Percentiles rank a stretch among this genome's conserved stretches.
Conservation (phyloP, 495 filamentous ascomycete species). For the Podospora appendiculata region DNA sequence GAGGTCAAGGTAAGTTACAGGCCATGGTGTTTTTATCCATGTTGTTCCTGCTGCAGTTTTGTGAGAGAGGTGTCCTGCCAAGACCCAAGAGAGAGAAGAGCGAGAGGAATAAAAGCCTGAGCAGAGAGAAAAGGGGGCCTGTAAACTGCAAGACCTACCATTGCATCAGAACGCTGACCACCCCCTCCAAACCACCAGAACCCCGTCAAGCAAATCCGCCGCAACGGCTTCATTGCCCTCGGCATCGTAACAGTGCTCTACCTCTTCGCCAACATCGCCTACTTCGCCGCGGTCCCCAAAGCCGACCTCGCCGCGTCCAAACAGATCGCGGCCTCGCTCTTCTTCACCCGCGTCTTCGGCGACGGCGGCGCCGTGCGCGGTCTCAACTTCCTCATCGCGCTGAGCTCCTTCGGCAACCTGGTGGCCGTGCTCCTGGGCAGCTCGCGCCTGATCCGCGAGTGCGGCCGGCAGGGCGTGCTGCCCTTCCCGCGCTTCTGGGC, state of each 20-base stretch:
- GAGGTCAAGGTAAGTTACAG: constrained; percentile 40
- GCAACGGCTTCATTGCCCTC: constrained; percentile 37
- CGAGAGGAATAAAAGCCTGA: neutral
- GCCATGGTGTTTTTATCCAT: too few species aligned
- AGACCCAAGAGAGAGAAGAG: neutral
- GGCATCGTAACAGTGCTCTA: constrained; percentile 46
- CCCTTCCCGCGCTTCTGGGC: constrained; percentile 58
- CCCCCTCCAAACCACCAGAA: constrained; percentile 22
- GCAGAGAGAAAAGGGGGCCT: neutral
- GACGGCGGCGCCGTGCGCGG: constrained; percentile 38
- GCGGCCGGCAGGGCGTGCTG: constrained; percentile 57
- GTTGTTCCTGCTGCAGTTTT: too few species aligned
- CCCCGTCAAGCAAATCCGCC: constrained; percentile 48
- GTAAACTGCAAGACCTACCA: neutral
- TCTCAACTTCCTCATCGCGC: constrained; percentile 52
- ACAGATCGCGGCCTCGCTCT: constrained; percentile 48
- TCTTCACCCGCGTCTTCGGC: constrained; percentile 56
- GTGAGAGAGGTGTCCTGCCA: neutral
- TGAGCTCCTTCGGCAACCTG: constrained; percentile 59
- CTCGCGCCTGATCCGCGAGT: constrained; percentile 54
- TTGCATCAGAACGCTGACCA: neutral
- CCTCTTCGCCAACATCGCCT: constrained; percentile 55
- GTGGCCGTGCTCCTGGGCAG: constrained; percentile 50
- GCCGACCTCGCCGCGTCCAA: constrained; percentile 44
- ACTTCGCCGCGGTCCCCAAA: constrained; percentile 51